These are phyloP conservation scores for Ettlia oleoabundans DNA, from an alignment of 139 green algal genomes.

Conservation along the genomic window DNA sequence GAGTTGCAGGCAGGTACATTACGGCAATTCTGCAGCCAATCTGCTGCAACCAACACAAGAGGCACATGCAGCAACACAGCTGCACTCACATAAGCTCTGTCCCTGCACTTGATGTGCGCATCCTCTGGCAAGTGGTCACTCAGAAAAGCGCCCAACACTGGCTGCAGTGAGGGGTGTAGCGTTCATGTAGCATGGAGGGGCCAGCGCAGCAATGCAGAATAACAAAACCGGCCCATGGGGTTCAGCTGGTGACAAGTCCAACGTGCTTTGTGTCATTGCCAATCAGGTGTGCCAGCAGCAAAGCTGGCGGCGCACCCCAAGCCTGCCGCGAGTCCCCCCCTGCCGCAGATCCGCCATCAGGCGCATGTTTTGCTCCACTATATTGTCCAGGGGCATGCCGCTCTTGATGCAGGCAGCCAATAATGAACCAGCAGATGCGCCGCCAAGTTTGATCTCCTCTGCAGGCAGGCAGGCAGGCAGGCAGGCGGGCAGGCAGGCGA, in stretches of 20 bases:
- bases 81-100: slow-evolving; percentile 51
- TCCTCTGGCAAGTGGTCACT: slow-evolving; percentile 61
- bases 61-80: too few species aligned
- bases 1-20: not conserved
- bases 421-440: slow-evolving; percentile 77
- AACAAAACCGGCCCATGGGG: not conserved
- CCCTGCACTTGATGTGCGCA: slow-evolving; percentile 47
- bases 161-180: not conserved
- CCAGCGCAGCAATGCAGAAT: not conserved
- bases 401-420: slow-evolving; percentile 74
- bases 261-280: too few species aligned
- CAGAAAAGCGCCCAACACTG: slow-evolving; percentile 50
- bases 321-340: slow-evolving; percentile 63
- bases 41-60: too few species aligned
- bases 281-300: too few species aligned
- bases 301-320: slow-evolving; percentile 55
- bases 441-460: slow-evolving; percentile 63
- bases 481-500: too few species aligned
- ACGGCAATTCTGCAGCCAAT: too few species aligned
- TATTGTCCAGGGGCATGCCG: slow-evolving; percentile 50
- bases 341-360: slow-evolving; percentile 57
- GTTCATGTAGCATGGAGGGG: not conserved
- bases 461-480: not conserved
- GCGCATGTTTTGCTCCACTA: slow-evolving; percentile 38
- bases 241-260: too few species aligned